Evolutionary conservation across 2,329 filamentous ascomycete genomes (phyloP), one percentile per base, ranked within the genome.

Genomic region (Phialophora verrucosa): DNA sequence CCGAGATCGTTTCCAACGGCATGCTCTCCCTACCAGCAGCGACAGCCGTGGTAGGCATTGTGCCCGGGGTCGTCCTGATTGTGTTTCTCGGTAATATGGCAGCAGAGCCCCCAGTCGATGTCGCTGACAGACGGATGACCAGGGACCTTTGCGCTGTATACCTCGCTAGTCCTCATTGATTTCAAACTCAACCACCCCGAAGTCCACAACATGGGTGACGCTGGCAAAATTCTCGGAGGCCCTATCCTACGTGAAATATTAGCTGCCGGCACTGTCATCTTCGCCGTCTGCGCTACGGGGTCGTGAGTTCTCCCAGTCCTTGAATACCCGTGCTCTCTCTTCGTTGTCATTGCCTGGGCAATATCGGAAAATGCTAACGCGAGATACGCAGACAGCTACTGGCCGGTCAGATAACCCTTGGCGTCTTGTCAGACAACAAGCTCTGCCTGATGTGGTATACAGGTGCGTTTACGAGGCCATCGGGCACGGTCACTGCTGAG

Each of bases 131-230:
- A 35, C 14, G 11, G 31, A 14, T n/a, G 14, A n/a, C 14, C 6
- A 67, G 64, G 67, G 12, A 72, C 79, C 8, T 84, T 85, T 63
- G 83, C 82, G 0, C 81, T 82, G 1, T 85, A 83, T 70, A 85
- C 83, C 0, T 80, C 79, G 29, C 83, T 78, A 74, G 72, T 83
- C 20, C 76, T 84, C 8, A 81, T 84, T 38, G 73, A 82, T 63
- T 87, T 87, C 76, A 87, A 87, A 71, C 69, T 85, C 35, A 76
- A 78, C 14, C 84, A 86, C 71, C 81, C 82, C 0, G 79, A 85
- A 66, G 84, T 87, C 2, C 85, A 87, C 70, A 83, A 82, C 59
- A 86, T 87, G 76, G 84, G 85, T 50, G 85, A 87, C 68, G 84
- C 83, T 0, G 85, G 85, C 17, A 75, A 75, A 50, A 81, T 86